Conservation (phyloP, 495 filamentous ascomycete species). For the Penicillium cosmopolitanum region DNA sequence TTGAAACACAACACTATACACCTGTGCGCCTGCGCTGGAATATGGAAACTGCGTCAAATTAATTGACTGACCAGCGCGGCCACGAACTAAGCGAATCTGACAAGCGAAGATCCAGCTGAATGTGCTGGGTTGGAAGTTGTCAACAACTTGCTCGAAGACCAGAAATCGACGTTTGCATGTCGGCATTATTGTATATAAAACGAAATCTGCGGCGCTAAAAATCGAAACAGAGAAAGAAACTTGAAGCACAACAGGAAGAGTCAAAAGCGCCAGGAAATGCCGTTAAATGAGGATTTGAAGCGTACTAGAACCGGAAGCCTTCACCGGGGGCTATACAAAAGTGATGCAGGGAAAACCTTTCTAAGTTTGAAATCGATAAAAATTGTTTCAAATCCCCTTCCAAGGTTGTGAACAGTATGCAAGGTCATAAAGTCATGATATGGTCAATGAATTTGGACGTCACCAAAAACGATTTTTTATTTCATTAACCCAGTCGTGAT, state of each 20-base stretch:
- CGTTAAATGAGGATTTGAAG: neutral
- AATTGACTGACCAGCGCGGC: too few relatives aligned
- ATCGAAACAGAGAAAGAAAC: neutral
- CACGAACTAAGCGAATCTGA: too few relatives aligned
- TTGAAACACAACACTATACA: too few relatives aligned
- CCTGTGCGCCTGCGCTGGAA: too few relatives aligned
- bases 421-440: slow-evolving; percentile 20
- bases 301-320: too few relatives aligned
- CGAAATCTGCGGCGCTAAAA: neutral
- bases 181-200: neutral
- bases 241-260: neutral
- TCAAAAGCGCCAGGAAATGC: neutral
- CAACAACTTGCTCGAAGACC: neutral
- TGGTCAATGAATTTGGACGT: neutral
- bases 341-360: neutral
- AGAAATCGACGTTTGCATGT: neutral
- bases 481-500: slow-evolving; percentile 44
- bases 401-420: slow-evolving; percentile 6
- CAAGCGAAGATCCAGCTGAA: too few relatives aligned
- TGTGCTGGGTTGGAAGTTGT: too few relatives aligned
- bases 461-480: slow-evolving; percentile 5
- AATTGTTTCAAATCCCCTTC: neutral
- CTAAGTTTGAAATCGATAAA: too few relatives aligned
- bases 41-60: too few relatives aligned
- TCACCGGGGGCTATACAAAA: neutral